phyloP scores from a whole-genome alignment of 441 rosid genomes.

The Theobroma grandiflorum region DNA sequence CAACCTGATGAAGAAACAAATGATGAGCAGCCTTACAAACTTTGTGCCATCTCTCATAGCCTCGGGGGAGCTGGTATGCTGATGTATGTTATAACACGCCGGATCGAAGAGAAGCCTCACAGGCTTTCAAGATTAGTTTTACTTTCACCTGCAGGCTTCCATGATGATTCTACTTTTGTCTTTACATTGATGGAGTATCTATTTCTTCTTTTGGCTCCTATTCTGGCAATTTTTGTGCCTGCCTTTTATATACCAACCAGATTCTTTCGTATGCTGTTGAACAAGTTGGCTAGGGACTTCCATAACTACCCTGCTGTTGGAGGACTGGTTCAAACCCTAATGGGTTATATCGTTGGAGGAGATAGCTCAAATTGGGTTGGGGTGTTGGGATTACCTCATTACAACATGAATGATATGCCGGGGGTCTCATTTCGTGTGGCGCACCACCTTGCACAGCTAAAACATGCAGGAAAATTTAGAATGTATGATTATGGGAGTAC shows the following conservation, averaged over 20 bases:
- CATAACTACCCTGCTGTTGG: constrained; percentile 97
- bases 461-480: constrained; percentile 68
- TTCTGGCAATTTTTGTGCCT: constrained; percentile 65
- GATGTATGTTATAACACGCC: constrained; percentile 74
- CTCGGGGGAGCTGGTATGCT: constrained; percentile 96
- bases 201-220: constrained; percentile 67
- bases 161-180: constrained; percentile 70
- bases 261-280: constrained; percentile 92
- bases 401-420: constrained; percentile 98
- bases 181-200: constrained; percentile 67
- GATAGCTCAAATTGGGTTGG: constrained; percentile 99
- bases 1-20: constrained; percentile 70
- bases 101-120: constrained; percentile 78
- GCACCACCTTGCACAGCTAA: constrained; percentile 91
- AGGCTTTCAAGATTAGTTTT: constrained; percentile 81
- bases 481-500: constrained; percentile 89
- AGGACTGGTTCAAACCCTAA: constrained; percentile 90
- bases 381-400: constrained; percentile 88
- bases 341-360: constrained; percentile 89
- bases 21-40: constrained; percentile 78
- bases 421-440: constrained; percentile 85
- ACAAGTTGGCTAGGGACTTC: constrained; percentile 95
- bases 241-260: constrained; percentile 95
- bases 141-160: constrained; percentile 96
- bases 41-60: constrained; percentile 91